These are phyloP conservation scores for Metschnikowia chrysomelidarum DNA, from an alignment of 805 yeast species.

Conservation along the genomic window DNA sequence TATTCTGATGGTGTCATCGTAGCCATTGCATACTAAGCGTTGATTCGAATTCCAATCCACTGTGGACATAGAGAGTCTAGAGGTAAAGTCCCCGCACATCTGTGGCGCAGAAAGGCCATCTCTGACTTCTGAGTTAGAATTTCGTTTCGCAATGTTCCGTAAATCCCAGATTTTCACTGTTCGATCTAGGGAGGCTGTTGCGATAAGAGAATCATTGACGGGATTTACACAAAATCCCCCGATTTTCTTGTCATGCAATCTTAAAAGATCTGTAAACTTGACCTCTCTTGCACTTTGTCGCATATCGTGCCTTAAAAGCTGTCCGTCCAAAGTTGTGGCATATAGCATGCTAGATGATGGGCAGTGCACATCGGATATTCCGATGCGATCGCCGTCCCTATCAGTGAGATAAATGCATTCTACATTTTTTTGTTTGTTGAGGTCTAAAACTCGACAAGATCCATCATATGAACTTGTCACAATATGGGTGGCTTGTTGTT, in stretches of 20 bases:
- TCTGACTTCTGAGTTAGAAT: conserved; percentile 9
- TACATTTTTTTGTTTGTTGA: conserved; percentile 54
- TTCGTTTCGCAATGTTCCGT: conserved; percentile 43
- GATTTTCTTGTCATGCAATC: conserved; percentile 86
- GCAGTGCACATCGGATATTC: conserved; percentile 72
- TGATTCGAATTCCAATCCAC: conserved; percentile 77
- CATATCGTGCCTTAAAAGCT: conserved; percentile 70
- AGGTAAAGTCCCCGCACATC: conserved; percentile 58
- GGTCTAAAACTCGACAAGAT: conserved; percentile 69
- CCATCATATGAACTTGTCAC: conserved; percentile 86
- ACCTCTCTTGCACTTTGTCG: conserved; percentile 43
- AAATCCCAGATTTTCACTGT: conserved; percentile 86
- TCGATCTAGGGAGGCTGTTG: conserved; percentile 88
- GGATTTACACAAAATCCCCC: conserved; percentile 89
- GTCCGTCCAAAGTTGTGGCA: conserved; percentile 78
- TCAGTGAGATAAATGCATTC: conserved; percentile 49
- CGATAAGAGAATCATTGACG: conserved; percentile 56
- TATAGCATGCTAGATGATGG: conserved; percentile 54
- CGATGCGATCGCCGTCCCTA: conserved; percentile 49
- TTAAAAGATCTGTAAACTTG: conserved; percentile 34
- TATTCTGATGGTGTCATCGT: conserved; percentile 40
- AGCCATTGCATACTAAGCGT: conserved; percentile 86
- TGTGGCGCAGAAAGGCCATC: conserved; percentile 40
- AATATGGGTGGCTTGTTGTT: conserved; percentile 50
- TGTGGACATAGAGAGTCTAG: conserved; percentile 78